Evolutionary conservation across 2,329 filamentous ascomycete species (phyloP).

Genomic region (Epichloe uncinata): DNA sequence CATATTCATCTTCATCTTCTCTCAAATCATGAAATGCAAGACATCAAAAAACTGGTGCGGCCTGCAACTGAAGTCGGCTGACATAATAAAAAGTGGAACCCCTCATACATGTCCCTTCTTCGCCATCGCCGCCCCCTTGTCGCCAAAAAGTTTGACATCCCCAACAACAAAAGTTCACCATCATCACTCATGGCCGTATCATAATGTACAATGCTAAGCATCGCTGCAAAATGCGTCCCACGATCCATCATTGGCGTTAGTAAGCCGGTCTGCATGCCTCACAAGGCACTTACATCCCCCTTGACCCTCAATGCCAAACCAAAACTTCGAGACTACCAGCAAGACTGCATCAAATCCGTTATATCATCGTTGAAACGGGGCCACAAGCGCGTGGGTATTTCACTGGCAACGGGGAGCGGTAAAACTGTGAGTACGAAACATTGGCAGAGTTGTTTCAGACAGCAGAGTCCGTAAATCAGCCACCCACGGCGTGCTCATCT

Average conservation of each 20-base stretch:
- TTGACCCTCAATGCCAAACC: conserved; percentile 23
- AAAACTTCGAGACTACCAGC: conserved; percentile 69
- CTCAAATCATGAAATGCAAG: no score
- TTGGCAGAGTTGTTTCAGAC: neutral
- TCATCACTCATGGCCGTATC: conserved; percentile 3
- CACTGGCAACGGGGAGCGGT: conserved; percentile 74
- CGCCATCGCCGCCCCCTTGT: neutral
- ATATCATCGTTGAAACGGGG: conserved; percentile 54
- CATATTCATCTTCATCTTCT: no score
- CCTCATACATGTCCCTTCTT: neutral
- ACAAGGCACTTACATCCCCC: conserved; percentile 14
- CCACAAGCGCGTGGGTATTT: conserved; percentile 69
- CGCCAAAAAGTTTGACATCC: neutral
- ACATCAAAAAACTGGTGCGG: no score
- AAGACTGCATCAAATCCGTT: conserved; percentile 81
- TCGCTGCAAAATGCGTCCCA: conserved; percentile 15
- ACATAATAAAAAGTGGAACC: conserved; percentile 4
- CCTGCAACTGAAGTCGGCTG: neutral
- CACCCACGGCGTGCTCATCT: neutral
- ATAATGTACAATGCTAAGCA: conserved; percentile 26
- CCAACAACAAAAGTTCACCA: neutral
- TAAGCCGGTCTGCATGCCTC: conserved; percentile 4
- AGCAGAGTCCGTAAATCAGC: neutral
- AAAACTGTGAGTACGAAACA: conserved; percentile 54
- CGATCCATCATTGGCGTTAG: conserved; percentile 9